These are phyloP conservation scores for Serendipita sp. DNA, from an alignment of 768 basidiomycete species.

Conservation along the genomic window DNA sequence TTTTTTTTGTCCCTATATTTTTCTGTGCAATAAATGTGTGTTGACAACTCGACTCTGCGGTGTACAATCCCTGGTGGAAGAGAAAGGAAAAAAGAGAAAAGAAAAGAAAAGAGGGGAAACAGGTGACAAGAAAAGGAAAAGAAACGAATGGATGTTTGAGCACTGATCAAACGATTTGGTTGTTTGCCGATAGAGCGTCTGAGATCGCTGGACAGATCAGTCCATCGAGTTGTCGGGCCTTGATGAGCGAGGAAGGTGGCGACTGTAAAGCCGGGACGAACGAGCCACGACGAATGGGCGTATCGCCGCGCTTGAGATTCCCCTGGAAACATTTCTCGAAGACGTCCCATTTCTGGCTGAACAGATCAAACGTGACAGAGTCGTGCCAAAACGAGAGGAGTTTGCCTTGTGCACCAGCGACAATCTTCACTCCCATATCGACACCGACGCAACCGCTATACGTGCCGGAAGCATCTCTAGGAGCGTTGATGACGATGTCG, in stretches of 20 bases:
- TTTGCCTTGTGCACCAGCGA: neutral
- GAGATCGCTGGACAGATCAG: slow-evolving; percentile 1
- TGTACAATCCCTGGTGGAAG: neutral
- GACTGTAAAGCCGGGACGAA: neutral
- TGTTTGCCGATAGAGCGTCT: neutral
- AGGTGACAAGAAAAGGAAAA: neutral
- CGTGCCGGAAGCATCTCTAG: neutral
- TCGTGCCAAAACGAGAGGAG: slow-evolving; percentile 1
- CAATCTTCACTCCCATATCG: neutral
- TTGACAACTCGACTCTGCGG: neutral
- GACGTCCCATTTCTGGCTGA: neutral
- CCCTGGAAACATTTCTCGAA: slow-evolving; percentile 4
- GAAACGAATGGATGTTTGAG: neutral
- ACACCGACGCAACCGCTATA: slow-evolving; percentile 4
- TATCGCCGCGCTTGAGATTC: neutral
- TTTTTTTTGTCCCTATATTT: neutral
- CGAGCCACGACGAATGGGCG: neutral
- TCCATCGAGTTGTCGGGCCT: neutral
- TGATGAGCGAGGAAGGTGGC: neutral
- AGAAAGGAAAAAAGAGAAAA: neutral
- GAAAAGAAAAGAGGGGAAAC: neutral
- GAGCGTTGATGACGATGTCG: neutral
- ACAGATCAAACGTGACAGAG: neutral
- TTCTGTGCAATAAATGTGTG: neutral
- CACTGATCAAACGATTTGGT: slow-evolving; percentile 1